phyloP scores from a whole-genome alignment of 169 alveolate genomes.

The Plasmodium inui region DNA sequence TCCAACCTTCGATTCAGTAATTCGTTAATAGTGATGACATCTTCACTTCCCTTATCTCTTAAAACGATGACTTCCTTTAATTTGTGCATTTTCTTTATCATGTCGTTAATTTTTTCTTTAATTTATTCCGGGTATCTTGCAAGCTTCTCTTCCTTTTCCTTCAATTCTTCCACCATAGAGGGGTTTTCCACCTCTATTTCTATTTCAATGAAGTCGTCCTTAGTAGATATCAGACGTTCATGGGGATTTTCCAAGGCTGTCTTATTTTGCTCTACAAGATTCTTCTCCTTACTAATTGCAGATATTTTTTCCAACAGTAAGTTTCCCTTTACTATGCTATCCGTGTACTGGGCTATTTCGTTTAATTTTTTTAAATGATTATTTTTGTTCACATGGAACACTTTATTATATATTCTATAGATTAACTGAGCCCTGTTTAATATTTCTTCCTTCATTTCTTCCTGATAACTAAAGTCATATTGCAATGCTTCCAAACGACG shows the following conservation, averaged over 20 bases:
- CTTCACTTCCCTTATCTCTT: conserved; percentile 4
- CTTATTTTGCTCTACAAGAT: not conserved
- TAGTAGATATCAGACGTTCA: not conserved
- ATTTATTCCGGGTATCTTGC: not conserved
- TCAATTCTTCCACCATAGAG: not conserved
- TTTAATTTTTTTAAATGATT: not conserved
- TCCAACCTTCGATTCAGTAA: not conserved
- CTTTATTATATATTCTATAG: not conserved
- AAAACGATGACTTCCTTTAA: conserved; percentile 14
- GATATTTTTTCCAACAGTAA: conserved; percentile 18
- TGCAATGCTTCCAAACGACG: not conserved
- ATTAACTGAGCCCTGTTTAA: not conserved
- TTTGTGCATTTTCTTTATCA: conserved; percentile 9
- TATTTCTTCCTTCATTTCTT: not conserved
- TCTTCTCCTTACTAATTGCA: not conserved
- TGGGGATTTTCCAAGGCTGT: not conserved
- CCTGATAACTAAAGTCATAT: not conserved
- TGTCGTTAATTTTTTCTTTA: conserved; percentile 12
- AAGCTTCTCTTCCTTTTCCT: not conserved
- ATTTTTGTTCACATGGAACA: not conserved
- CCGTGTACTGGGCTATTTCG: not conserved
- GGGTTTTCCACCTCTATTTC: not conserved
- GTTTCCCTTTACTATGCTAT: not conserved
- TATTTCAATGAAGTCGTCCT: not conserved
- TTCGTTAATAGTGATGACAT: conserved; percentile 5